phyloP scores from a whole-genome alignment of 2,329 filamentous ascomycete genomes.

The Zasmidium citrigriseum region DNA sequence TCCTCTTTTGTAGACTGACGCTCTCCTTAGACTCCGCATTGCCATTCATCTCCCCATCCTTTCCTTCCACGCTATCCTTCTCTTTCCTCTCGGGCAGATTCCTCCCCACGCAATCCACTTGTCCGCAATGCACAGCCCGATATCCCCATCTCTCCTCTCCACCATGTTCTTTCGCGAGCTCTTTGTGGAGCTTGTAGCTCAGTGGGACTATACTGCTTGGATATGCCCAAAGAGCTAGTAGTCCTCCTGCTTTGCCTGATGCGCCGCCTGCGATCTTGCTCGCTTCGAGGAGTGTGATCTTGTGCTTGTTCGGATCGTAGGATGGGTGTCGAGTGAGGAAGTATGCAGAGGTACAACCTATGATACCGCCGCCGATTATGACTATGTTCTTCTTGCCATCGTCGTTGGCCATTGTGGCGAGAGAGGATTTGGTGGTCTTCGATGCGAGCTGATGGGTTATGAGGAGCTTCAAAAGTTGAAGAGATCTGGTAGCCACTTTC shows the following conservation, averaged over 20 bases:
- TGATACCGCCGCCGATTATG: conserved; percentile 76
- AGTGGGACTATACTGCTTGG: conserved; percentile 80
- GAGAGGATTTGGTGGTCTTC: not conserved
- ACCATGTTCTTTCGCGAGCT: conserved; percentile 80
- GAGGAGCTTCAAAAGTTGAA: not conserved
- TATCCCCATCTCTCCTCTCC: conserved; percentile 86
- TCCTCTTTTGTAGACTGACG: conserved; percentile 58
- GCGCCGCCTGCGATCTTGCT: conserved; percentile 83
- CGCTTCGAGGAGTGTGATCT: conserved; percentile 84
- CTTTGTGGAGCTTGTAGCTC: conserved; percentile 78
- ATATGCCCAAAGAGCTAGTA: conserved; percentile 90
- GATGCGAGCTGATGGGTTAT: not conserved
- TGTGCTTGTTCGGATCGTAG: conserved; percentile 73
- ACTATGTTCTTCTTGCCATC: conserved; percentile 36
- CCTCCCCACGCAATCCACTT: conserved; percentile 56
- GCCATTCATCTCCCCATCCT: conserved; percentile 32
- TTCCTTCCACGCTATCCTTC: conserved; percentile 31
- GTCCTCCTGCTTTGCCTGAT: conserved; percentile 89
- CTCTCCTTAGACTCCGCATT: conserved; percentile 35
- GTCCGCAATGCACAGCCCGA: conserved; percentile 73
- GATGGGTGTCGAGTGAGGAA: conserved; percentile 83
- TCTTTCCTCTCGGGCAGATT: conserved; percentile 30
- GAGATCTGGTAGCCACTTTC: conserved; percentile 3
- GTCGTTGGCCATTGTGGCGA: conserved; percentile 31
- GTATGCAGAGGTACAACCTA: conserved; percentile 89